Base-by-base conservation (phyloP, 805 yeast genomes). In the Suhomyces kilbournensis region DNA sequence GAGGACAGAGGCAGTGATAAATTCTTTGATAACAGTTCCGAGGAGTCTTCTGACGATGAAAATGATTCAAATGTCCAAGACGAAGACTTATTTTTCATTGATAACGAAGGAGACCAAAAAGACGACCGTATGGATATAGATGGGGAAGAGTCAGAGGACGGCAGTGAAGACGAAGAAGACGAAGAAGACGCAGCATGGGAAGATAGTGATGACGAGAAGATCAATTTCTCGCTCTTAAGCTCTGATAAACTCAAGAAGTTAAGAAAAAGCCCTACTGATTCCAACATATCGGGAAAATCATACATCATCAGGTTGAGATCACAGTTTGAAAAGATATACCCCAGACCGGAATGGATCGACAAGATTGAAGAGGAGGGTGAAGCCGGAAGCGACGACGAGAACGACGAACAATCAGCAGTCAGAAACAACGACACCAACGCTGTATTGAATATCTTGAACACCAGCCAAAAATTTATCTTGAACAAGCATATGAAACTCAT, bases 121-220 rank as follows among this genome's bases (percentile, higher is more conserved):
- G 70, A 70, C 19, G 66, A 59, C 1, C 77, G 72, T 14, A 56
- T 54, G 61, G 60, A 56, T 9, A 51, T 52, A 20, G 57, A 53
- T 20, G 54, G 42, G 49, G 73, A 64, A 25, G 69, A 69, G 53
- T 74, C 67, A n/a, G 65, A 62, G 1, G 77, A 60, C 12, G 63
- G 61, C 7, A 70, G 63, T 3, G 71, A 62, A n/a, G 71, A 59
- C 32, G 80, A 76, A n/a, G 94, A 98, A 98, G 68, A 67, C 14
- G 98, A 94, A 70, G 86, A 94, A 62, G 98, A 93, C 66, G 97
- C 90, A 5, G 81, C 77, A 19, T 94, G 99, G 99, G 68, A 68
- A 14, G 99, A 94, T 70, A 86, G 96, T 53, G 98, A 92, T 62
- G 99, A 94, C 67, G 98, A 92, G 56, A 76, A 76, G 44, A 59